Evolutionary conservation across 2,329 filamentous ascomycete genomes (phyloP), one percentile per base, ranked within the genome.

Genomic region (Curvularia lunata): DNA sequence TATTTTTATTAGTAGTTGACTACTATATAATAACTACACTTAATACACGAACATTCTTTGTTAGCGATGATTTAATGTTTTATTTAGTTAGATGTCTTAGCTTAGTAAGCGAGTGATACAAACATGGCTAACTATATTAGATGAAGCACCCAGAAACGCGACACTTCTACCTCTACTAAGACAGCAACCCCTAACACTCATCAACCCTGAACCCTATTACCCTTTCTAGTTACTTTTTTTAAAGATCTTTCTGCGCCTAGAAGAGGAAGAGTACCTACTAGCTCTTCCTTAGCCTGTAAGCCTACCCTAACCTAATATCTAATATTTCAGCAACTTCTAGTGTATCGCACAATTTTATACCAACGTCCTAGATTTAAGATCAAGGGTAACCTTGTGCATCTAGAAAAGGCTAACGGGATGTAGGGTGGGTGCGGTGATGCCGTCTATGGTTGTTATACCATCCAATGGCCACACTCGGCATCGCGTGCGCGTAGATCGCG

Each of bases 361-460:
- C 13, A 1, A 19, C 5, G 1, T 18, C 2, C 7, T 4, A 27
- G n/a, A 40, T 16, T 8, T 1, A 46, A 18, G 3, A 19, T 32
- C 5, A 9, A 27, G 19, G 19, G 4, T 10, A 30, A 30, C 27
- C 43, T 27, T 30, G 43, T 18, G 5, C 27, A 8, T 32, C 45
- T 38, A 28, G 12, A 37, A n/a, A 3, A 46, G 19, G 13, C 56
- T 58, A 55, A 58, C 41, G 27, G 27, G 16, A 55, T 58, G 21
- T 16, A 58, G 56, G 13, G n/a, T 8, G 23, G n/a, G 21, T 40
- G n/a, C 38, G 37, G 56, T 28, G 12, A 75, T 75, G 72, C 67
- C 68, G 1, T 32, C 66, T 1, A 72, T 61, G 62, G 72, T 76
- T 9, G 61, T 73, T 0, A 66, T 74, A n/a, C 66, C 68, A 4